phyloP scores from a whole-genome alignment of 2,329 filamentous ascomycete species.

The Fusarium chuoi region DNA sequence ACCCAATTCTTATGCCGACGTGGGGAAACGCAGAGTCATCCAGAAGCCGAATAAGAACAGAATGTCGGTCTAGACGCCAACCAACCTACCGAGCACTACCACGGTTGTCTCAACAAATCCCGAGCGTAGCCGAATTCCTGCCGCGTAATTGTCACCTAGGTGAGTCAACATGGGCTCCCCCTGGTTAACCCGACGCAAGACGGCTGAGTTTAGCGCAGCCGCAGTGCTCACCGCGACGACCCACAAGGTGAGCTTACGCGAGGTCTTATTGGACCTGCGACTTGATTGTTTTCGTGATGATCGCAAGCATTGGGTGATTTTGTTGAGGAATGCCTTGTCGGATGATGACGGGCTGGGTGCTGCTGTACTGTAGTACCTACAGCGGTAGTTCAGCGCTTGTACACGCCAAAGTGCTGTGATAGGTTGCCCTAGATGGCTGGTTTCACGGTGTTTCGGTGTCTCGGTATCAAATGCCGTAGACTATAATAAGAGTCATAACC shows the following conservation, averaged over 20 bases:
- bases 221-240: background rate
- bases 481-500: conserved; percentile 22
- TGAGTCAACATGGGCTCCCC: conserved; percentile 31
- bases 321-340: conserved; percentile 23
- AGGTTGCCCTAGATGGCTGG: background rate
- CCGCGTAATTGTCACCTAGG: conserved; percentile 30
- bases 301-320: conserved; percentile 5
- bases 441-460: conserved; percentile 17
- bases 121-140: conserved; percentile 25
- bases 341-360: conserved; percentile 11
- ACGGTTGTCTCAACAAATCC: conserved; percentile 19
- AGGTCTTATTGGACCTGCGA: background rate
- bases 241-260: conserved; percentile 20
- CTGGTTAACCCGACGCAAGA: conserved; percentile 34
- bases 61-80: background rate
- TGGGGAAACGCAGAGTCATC: conserved; percentile 14
- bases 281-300: conserved; percentile 26
- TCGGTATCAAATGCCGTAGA: background rate
- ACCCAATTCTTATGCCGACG: conserved; percentile 6
- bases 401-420: background rate
- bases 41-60: background rate
- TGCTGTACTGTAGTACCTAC: background rate
- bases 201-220: conserved; percentile 27
- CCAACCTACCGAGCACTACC: background rate
- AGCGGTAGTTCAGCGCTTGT: background rate